Evolutionary conservation across 345 rosid species (phyloP), one percentile per base, ranked within the genome.

Genomic region (Melastoma malabathricum): DNA sequence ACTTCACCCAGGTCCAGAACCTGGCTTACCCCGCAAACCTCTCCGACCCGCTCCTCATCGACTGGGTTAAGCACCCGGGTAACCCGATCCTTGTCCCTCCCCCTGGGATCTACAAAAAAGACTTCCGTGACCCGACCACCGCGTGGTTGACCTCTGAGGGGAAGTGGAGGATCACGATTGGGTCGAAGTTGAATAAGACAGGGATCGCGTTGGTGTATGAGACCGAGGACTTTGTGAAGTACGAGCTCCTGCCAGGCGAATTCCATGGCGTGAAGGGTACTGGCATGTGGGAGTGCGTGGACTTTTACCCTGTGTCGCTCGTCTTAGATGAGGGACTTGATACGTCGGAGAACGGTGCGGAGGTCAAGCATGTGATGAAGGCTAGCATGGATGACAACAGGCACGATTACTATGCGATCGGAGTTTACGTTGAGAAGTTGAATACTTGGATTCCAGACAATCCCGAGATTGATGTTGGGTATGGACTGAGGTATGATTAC

Each of bases 211-310:
- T 89, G 0, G 56, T 89, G 19, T 89, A 86, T 17, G 97, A 89
- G 47, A 89, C 97, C 1, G 71, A 50, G 15, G 94, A 89, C 54
- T 89, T 89, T 59, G 77, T 63, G 48, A 71, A 55, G 10, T 89
- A 69, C 43, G 58, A 71, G 45, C 39, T 57, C 55, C 43, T 52
- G 10, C 72, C 62, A 0, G 64, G 58, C 12, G 3, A 59, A 4
- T 73, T 89, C 53, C 95, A 86, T 50, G 84, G 64, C 25, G 97
- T 86, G 15, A 67, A 75, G 0, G 69, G 65, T 14, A 89, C 97
- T 1, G 97, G 97, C 15, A 89, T 89, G 97, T 89, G 97, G 97
- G 97, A 82, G 49, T 82, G 90, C 50, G 90, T 82, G 27, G 90
- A 82, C 51, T 69, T 82, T n/a, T 82, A 25, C 46, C 90, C 86